phyloP scores from a whole-genome alignment of 2,329 filamentous ascomycete genomes.

The Mycocentrospora acerina region DNA sequence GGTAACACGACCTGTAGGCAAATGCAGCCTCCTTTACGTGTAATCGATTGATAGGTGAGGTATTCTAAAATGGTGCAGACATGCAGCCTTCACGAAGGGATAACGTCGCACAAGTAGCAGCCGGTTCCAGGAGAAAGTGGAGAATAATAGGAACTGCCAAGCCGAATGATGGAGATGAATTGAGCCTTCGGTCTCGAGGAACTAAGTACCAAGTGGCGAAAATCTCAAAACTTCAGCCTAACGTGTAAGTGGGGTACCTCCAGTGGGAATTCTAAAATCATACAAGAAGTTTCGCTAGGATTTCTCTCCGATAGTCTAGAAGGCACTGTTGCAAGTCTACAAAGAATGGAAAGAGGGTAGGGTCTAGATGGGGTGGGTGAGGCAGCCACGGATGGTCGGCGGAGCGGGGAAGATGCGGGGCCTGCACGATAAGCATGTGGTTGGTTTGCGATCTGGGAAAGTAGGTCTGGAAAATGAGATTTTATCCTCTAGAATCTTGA shows the following conservation, averaged over 20 bases:
- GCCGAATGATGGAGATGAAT: neutral
- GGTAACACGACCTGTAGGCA: slow-evolving; percentile 1
- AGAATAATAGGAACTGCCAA: neutral
- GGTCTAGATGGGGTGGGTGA: too few species aligned
- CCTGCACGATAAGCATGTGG: neutral
- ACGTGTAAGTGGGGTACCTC: too few species aligned
- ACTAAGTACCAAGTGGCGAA: too few species aligned
- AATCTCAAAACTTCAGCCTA: too few species aligned
- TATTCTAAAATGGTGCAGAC: neutral
- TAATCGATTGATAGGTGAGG: slow-evolving; percentile 1
- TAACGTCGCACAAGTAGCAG: slow-evolving; percentile 1
- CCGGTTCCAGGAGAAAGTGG: neutral
- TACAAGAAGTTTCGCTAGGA: too few species aligned
- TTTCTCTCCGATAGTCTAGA: too few species aligned
- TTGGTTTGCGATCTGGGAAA: too few species aligned
- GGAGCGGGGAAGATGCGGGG: slow-evolving; percentile 11
- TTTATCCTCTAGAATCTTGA: too few species aligned
- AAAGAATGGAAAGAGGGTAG: too few species aligned
- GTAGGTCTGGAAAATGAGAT: too few species aligned
- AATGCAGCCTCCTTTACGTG: slow-evolving; percentile 5
- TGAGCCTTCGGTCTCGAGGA: neutral
- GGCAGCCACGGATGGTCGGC: slow-evolving; percentile 1
- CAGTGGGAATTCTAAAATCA: too few species aligned
- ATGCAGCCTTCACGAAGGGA: neutral
- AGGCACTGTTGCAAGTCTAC: too few species aligned